Conservation (phyloP, 371 early-diverging fungal species). For the Enterocytospora artemiae region DNA sequence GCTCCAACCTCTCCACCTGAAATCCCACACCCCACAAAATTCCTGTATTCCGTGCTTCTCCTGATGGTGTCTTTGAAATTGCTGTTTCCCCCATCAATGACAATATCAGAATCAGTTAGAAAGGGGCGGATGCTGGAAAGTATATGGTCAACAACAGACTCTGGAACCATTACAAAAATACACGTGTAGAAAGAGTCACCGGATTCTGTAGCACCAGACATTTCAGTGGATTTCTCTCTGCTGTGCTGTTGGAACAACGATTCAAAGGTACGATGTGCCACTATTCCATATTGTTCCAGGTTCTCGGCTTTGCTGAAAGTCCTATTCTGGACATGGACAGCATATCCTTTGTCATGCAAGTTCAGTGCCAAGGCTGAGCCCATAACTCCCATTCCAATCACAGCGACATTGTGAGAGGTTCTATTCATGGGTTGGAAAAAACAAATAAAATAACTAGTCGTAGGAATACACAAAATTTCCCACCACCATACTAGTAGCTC, state of each 20-base stretch:
- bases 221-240: slow-evolving; percentile 73
- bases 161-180: slow-evolving; percentile 91
- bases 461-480: too few relatives aligned
- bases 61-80: slow-evolving; percentile 89
- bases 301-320: slow-evolving; percentile 80
- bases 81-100: slow-evolving; percentile 96
- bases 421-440: too few relatives aligned
- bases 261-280: slow-evolving; percentile 75
- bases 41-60: slow-evolving; percentile 60
- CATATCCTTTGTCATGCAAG: slow-evolving; percentile 86
- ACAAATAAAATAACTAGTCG: too few relatives aligned
- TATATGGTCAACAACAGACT: slow-evolving; percentile 80
- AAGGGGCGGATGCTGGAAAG: slow-evolving; percentile 71
- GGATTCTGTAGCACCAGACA: too few relatives aligned
- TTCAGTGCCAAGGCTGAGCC: slow-evolving; percentile 93
- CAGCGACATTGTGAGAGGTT: too few relatives aligned
- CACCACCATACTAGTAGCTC: too few relatives aligned
- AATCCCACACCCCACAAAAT: slow-evolving; percentile 90
- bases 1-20: slow-evolving; percentile 99
- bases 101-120: slow-evolving; percentile 78
- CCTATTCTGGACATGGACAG: slow-evolving; percentile 72
- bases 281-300: slow-evolving; percentile 67
- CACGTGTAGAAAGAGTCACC: too few relatives aligned
- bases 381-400: slow-evolving; percentile 97
- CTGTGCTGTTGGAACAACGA: slow-evolving; percentile 75